A percentile compares a stretch with the other conserved stretches of the same genome.
Conservation (phyloP, 352 stramenopile species). For the Phytophthora rubi region DNA sequence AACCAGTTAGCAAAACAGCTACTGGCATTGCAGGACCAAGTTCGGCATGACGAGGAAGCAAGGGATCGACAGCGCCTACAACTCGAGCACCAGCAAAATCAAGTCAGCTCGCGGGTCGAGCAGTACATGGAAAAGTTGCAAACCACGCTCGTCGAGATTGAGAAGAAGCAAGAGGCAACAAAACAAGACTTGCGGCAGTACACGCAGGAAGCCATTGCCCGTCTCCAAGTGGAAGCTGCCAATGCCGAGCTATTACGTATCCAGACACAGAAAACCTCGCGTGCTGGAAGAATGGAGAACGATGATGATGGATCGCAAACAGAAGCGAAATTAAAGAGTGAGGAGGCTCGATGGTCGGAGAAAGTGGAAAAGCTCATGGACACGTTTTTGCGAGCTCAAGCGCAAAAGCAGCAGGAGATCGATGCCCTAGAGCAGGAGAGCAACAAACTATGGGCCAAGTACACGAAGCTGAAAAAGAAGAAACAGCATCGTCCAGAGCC, state of each 20-base stretch:
- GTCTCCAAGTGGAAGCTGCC: slow-evolving; percentile 46
- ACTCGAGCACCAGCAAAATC: slow-evolving; percentile 55
- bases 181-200: slow-evolving; percentile 75
- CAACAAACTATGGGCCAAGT: slow-evolving; percentile 56
- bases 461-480: slow-evolving; percentile 48
- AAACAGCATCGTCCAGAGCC: slow-evolving; percentile 32
- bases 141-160: slow-evolving; percentile 60
- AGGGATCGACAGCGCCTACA: slow-evolving; percentile 52
- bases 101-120: slow-evolving; percentile 57
- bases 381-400: slow-evolving; percentile 61
- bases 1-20: slow-evolving; percentile 68
- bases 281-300: slow-evolving; percentile 53
- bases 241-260: slow-evolving; percentile 35
- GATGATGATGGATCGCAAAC: slow-evolving; percentile 41
- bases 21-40: slow-evolving; percentile 59
- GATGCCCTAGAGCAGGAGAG: slow-evolving; percentile 66
- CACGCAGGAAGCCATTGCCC: slow-evolving; percentile 59
- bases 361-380: slow-evolving; percentile 69
- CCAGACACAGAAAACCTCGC: slow-evolving; percentile 34
- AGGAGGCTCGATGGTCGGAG: slow-evolving; percentile 34
- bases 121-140: slow-evolving; percentile 72
- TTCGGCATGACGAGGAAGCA: slow-evolving; percentile 55
- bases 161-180: slow-evolving; percentile 64
- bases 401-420: slow-evolving; percentile 71
- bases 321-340: slow-evolving; percentile 8